Evolutionary conservation across 2,329 filamentous ascomycete genomes (phyloP), one percentile per base, ranked within the genome.

Genomic region (Trichoderma brevicompactum): DNA sequence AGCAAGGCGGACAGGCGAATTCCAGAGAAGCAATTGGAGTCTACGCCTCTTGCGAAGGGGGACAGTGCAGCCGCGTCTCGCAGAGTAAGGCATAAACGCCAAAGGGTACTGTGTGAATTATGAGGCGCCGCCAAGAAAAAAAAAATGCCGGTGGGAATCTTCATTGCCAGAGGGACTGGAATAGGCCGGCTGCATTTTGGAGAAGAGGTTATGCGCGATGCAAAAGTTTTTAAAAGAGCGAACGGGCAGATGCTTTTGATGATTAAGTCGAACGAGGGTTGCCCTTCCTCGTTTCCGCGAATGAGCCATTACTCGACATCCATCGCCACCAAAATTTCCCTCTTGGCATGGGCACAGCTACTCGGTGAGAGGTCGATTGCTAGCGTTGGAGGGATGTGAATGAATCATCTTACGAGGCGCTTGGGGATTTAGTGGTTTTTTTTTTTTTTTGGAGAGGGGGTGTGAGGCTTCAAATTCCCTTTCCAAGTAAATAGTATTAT

Each of bases 31-130:
- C n/a, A 38, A 28, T 53, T 44, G 19, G 28, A 44, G 38, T 44
- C 59, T 53, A 19, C 32, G 49, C 48, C 49, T 53, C 59, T 36
- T 36, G 40, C 55, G 28, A 23, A 23, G n/a, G 32, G 15, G 17
- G 59, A 40, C 56, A 41, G 56, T 60, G 56, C 56, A 38, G 55
- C 55, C 13, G 43, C 13, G 43, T 59, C 41, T 59, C 43, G 12
- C 28, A 19, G 43, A n/a, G 34, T 49, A 38, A 40, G 34, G 56
- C 56, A 48, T 34, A 38, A 59, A 23, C 28, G 55, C 17, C 10
- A 28, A 48, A 19, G 17, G 49, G 19, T 62, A 62, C 59, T 38
- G 59, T 62, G 59, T 62, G 59, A 62, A 52, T 53, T 48, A 48
- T 48, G 28, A 36, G 43, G 41, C 55, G 55, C 15, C 55, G 12